A percentile compares a stretch with the other conserved stretches of the same genome.
These are phyloP conservation scores for Yamadazyma triangularis DNA, from an alignment of 1,139 yeast genomes.

Conservation along the genomic window DNA sequence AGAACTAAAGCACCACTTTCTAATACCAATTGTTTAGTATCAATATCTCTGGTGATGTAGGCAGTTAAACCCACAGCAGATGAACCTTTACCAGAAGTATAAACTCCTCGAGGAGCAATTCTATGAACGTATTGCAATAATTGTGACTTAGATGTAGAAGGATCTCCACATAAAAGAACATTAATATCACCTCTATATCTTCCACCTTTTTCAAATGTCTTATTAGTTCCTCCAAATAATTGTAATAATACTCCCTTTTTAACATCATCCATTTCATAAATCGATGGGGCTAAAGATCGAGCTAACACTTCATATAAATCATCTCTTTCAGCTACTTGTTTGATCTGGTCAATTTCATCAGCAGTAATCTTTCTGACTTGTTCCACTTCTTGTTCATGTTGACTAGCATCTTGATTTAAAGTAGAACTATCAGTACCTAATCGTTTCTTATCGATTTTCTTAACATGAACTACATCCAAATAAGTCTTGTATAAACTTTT, in stretches of 20 bases:
- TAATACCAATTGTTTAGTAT: conserved; percentile 85
- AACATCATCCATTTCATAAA: conserved; percentile 93
- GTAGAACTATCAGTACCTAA: conserved; percentile 79
- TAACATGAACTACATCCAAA: conserved; percentile 89
- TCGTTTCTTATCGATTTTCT: conserved; percentile 78
- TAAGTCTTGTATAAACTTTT: conserved; percentile 88
- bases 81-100: conserved; percentile 97
- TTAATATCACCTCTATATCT: conserved; percentile 95
- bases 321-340: conserved; percentile 56
- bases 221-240: conserved; percentile 93
- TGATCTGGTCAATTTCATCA: conserved; percentile 64
- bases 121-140: conserved; percentile 90
- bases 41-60: conserved; percentile 89
- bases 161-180: conserved; percentile 91
- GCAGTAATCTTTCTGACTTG: conserved; percentile 66
- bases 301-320: conserved; percentile 88
- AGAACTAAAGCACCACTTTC: conserved; percentile 96
- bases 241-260: conserved; percentile 92
- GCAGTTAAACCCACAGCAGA: conserved; percentile 99
- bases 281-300: conserved; percentile 91
- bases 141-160: conserved; percentile 96
- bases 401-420: conserved; percentile 33
- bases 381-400: conserved; percentile 68
- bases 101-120: conserved; percentile 96
- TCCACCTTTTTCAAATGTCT: conserved; percentile 85